Percentiles rank a stretch among this genome's conserved stretches.
phyloP scores from a whole-genome alignment of 2,329 filamentous ascomycete species.

The Aureobasidium zeae region DNA sequence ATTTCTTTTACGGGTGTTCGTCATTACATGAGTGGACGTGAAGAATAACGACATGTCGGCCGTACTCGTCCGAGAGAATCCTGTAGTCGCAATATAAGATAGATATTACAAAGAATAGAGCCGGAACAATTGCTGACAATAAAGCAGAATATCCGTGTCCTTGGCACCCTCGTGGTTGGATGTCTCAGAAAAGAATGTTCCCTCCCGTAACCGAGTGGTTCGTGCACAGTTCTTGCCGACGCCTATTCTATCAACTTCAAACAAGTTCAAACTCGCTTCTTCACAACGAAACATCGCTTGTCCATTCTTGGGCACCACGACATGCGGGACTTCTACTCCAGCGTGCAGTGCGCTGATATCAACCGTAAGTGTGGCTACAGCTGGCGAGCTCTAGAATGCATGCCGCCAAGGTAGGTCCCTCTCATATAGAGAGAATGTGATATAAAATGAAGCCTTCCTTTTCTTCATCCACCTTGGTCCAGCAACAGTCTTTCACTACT shows the following conservation, averaged over 20 bases:
- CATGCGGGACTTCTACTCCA: too few species aligned
- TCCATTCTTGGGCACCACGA: slow-evolving; percentile 2
- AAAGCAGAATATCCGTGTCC: too few species aligned
- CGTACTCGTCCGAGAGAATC: neutral
- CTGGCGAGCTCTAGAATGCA: slow-evolving; percentile 1
- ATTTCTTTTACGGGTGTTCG: neutral
- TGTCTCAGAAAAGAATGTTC: neutral
- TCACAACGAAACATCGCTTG: slow-evolving; percentile 11
- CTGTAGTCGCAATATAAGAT: too few species aligned
- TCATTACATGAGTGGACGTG: slow-evolving; percentile 8
- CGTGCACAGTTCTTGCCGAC: too few species aligned
- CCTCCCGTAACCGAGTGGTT: too few species aligned
- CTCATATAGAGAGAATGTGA: too few species aligned
- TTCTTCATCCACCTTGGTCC: slow-evolving; percentile 6
- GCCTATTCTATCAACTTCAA: slow-evolving; percentile 11
- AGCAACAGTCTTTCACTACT: slow-evolving; percentile 14
- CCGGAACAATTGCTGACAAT: too few species aligned
- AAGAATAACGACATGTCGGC: slow-evolving; percentile 3
- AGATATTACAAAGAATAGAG: too few species aligned
- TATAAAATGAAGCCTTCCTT: slow-evolving; percentile 7
- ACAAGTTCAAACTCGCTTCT: slow-evolving; percentile 10
- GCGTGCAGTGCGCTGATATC: too few species aligned
- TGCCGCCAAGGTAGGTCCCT: neutral
- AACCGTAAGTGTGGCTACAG: slow-evolving; percentile 3
- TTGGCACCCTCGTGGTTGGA: too few species aligned